These are phyloP conservation scores for Nothophaeocryptopus gaeumannii DNA, from an alignment of 2,329 filamentous ascomycete species.

Conservation along the genomic window DNA sequence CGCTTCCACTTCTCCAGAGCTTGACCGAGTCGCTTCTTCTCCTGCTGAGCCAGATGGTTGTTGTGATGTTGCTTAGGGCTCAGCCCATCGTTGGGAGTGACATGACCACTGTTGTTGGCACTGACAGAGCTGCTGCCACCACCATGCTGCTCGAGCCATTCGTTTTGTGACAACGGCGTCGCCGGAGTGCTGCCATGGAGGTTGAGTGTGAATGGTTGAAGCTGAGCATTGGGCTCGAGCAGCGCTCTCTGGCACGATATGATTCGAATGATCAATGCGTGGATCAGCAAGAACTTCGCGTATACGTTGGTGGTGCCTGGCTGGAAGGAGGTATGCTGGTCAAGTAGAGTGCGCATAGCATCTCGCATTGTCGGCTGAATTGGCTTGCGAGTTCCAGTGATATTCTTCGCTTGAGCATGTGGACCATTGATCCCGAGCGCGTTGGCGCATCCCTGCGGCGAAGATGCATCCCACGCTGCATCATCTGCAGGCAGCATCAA, in stretches of 20 bases:
- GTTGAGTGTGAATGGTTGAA: constrained; percentile 30
- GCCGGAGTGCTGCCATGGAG: constrained; percentile 45
- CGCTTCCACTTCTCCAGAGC: constrained; percentile 71
- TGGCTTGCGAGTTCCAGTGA: constrained; percentile 59
- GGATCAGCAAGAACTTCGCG: constrained; percentile 71
- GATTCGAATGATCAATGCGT: constrained; percentile 64
- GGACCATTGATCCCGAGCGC: constrained; percentile 63
- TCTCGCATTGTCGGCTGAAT: constrained; percentile 65
- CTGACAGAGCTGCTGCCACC: constrained; percentile 27
- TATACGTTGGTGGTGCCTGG: constrained; percentile 67
- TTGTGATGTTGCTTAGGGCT: constrained; percentile 37
- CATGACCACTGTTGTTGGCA: constrained; percentile 37
- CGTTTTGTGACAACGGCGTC: constrained; percentile 58
- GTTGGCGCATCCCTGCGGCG: constrained; percentile 58
- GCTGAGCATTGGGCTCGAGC: constrained; percentile 26
- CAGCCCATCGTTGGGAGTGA: constrained; percentile 43
- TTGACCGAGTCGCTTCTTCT: constrained; percentile 45
- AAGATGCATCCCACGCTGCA: constrained; percentile 67
- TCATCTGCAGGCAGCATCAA: constrained; percentile 71
- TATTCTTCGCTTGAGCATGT: constrained; percentile 57
- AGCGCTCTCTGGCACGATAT: constrained; percentile 49
- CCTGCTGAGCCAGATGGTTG: constrained; percentile 48
- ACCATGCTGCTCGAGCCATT: constrained; percentile 54
- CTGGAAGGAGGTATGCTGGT: constrained; percentile 58
- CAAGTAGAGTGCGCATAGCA: constrained; percentile 60